Percentiles rank a stretch among this genome's conserved stretches.
phyloP scores from a whole-genome alignment of 2,329 filamentous ascomycete species.

The Penicillium sclerotiorum region DNA sequence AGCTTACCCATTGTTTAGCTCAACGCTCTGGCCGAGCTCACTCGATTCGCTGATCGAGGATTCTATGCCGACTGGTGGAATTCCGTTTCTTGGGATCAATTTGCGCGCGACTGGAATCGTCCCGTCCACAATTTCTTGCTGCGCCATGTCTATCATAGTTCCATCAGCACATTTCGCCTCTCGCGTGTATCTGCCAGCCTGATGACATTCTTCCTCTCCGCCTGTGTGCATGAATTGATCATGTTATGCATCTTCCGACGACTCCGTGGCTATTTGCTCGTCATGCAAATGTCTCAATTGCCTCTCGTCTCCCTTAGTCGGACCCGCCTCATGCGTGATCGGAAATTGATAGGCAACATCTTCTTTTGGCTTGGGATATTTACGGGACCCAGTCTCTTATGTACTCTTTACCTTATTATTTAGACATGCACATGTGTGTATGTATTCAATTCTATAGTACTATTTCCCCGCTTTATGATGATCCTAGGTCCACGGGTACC shows the following conservation, averaged over 20 bases:
- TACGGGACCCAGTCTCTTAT: constrained; percentile 69
- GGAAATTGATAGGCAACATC: constrained; percentile 67
- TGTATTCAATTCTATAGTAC: too few species aligned
- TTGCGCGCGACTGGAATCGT: constrained; percentile 79
- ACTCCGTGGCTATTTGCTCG: constrained; percentile 26
- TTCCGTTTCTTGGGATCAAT: constrained; percentile 61
- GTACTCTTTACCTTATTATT: constrained; percentile 48
- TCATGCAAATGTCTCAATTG: constrained; percentile 74
- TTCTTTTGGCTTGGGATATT: constrained; percentile 81
- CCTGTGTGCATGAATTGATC: constrained; percentile 72
- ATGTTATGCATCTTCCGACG: constrained; percentile 75
- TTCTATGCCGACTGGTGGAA: constrained; percentile 61
- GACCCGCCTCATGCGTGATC: constrained; percentile 65
- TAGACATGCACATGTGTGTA: too few species aligned
- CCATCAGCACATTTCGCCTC: constrained; percentile 72
- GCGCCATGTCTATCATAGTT: constrained; percentile 77
- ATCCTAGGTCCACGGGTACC: too few species aligned
- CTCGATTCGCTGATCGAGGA: constrained; percentile 73
- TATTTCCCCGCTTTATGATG: too few species aligned
- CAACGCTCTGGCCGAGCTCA: constrained; percentile 76
- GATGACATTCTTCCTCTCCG: constrained; percentile 73
- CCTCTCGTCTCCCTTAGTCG: constrained; percentile 69
- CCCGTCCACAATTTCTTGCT: constrained; percentile 78
- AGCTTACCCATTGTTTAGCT: constrained; percentile 39
- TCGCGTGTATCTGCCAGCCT: constrained; percentile 72